These are phyloP conservation scores for Elaeis guineensis DNA, from an alignment of 176 grass and related monocot species.

Conservation along the genomic window DNA sequence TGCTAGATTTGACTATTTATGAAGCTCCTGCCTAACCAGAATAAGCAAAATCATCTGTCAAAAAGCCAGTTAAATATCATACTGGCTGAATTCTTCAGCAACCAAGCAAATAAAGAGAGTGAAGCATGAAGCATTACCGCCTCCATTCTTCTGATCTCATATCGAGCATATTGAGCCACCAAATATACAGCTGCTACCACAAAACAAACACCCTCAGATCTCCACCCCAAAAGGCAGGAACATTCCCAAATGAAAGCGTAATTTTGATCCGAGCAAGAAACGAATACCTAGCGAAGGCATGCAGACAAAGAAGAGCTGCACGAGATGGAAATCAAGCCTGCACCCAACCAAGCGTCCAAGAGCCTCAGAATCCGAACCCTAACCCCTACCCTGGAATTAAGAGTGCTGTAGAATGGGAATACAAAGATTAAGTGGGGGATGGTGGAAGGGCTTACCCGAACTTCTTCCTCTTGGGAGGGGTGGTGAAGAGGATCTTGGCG, in stretches of 20 bases:
- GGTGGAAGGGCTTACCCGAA: conserved; percentile 27
- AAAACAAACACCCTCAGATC: conserved; percentile 6
- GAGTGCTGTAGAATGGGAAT: too few relatives aligned
- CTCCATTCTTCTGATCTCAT: conserved; percentile 89
- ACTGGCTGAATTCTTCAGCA: too few relatives aligned
- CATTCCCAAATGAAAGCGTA: too few relatives aligned
- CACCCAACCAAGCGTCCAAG: conserved; percentile 1
- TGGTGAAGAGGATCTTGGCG: conserved; percentile 37
- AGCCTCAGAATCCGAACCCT: neutral
- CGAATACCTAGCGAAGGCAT: conserved; percentile 80
- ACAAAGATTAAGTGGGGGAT: neutral
- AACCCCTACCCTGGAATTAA: neutral
- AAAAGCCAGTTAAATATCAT: too few relatives aligned
- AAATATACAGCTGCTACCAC: conserved; percentile 62
- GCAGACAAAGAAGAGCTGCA: conserved; percentile 91
- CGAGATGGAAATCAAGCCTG: conserved; percentile 93
- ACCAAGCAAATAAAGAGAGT: too few relatives aligned
- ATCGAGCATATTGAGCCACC: conserved; percentile 68
- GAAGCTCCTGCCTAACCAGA: too few relatives aligned
- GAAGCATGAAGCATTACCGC: conserved; percentile 38
- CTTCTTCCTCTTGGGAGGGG: conserved; percentile 43
- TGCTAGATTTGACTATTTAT: too few relatives aligned
- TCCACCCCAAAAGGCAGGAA: too few relatives aligned
- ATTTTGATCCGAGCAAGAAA: neutral
- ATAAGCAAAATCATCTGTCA: too few relatives aligned